Evolutionary conservation across 441 rosid species (phyloP), one percentile per base, ranked within the genome.

Genomic region (Gossypium lobatum): DNA sequence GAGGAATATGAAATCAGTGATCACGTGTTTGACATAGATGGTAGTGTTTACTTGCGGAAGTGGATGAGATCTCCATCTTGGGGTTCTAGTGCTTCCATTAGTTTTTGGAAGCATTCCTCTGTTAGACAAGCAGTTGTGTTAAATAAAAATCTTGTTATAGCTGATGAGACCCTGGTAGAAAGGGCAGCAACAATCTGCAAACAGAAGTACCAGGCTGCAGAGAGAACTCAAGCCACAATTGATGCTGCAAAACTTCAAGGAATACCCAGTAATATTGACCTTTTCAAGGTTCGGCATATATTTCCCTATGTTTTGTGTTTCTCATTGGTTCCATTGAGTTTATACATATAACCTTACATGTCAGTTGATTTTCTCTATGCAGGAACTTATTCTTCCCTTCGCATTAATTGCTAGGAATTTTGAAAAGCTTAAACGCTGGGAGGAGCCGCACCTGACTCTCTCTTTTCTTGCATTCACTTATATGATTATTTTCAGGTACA

Each of bases 31-130:
- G 93, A 95, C 84, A 80, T 91, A 53, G 99, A 95, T 78, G 98
- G 97, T 76, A 93, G 98, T 80, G 89, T 91, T 73, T 95, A 89
- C 90, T 82, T 93, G 85, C 82, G 80, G 80, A 91, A 78, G 75
- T 95, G 99, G 99, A 91, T 88, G 97, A 91, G 80, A 81, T 91
- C 97, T 81, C 91, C 93, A 1, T 89, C 96, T 72, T 95, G 99
- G 98, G 67, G 79, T 77, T 90, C 98, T 25, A 87, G 58, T 80
- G 89, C 88, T 78, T 91, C 99, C 55, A 68, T 83, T 73, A 78
- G 78, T 84, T 91, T 95, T 77, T 95, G 99, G 99, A 90, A 87
- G 84, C 87, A 79, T 74, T 78, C 85, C 67, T 81, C 88, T 21
- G 73, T 64, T 72, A 86, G 83, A 82, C 86, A 81, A 81, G 94